Evolutionary conservation across 2,329 filamentous ascomycete genomes (phyloP), one percentile per base, ranked within the genome.

Genomic region (Hypoxylon sp.): DNA sequence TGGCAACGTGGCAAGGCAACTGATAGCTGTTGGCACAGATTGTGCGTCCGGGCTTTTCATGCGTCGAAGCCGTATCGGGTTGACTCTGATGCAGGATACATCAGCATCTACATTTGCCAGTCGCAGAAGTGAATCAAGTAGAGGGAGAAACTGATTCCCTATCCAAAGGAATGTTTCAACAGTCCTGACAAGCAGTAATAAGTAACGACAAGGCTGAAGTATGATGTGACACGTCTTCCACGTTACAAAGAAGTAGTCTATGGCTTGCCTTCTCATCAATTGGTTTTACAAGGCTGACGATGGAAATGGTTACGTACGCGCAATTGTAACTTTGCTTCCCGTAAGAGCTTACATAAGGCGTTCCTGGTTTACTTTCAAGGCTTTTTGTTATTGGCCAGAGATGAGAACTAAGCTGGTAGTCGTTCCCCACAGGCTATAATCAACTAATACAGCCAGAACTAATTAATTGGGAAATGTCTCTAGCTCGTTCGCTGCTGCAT

Each of bases 251-350:
- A 38, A 44, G 17, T 23, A 12, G 11, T 27, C 42, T 20, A 20
- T n/a, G 30, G 25, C 26, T 13, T 35, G 17, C n/a, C 13, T 37
- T 26, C 29, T 32, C 29, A 12, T 43, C 37, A 43, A 34, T 46
- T 41, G 49, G 31, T 17, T 7, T 29, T 46, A 31, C 41, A 52
- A 44, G 43, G 51, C 51, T 51, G 55, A 55, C 34, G 44, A 51
- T 29, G 45, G 9, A 45, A 31, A 43, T 34, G 41, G 46, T 55
- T 55, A 55, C 51, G 51, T 55, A 51, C 25, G 36, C 51, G 51
- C 25, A 55, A 36, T 46, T 46, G 12, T 19, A 36, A 44, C 34
- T 45, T n/a, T 40, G 48, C n/a, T 41, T 23, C 40, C 27, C 17
- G 20, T 17, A 44, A n/a, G 11, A 25, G 40, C 31, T 44, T 44